Evolutionary conservation across 2,329 filamentous ascomycete genomes (phyloP).

Genomic region (Monosporascus cannonballus): DNA sequence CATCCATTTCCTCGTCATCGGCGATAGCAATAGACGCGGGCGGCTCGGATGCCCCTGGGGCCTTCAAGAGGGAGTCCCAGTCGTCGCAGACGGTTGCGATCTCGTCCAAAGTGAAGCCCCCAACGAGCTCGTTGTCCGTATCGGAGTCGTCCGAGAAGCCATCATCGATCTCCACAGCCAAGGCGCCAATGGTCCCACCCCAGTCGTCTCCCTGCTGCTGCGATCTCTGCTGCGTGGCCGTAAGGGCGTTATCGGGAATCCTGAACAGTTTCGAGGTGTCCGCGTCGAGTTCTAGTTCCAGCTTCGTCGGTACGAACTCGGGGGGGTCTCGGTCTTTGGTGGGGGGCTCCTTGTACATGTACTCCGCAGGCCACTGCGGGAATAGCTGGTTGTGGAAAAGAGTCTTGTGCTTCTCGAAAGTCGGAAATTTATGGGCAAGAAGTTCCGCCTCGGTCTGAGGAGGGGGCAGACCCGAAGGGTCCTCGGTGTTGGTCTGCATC

Average conservation of each 20-base stretch:
- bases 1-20: slow-evolving; percentile 48
- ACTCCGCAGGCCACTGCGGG: slow-evolving; percentile 71
- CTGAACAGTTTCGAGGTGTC: slow-evolving; percentile 86
- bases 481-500: slow-evolving; percentile 42
- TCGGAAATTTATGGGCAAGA: slow-evolving; percentile 73
- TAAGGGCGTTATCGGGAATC: slow-evolving; percentile 55
- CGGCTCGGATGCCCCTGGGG: slow-evolving; percentile 7
- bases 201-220: slow-evolving; percentile 41
- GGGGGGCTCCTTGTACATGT: slow-evolving; percentile 68
- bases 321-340: slow-evolving; percentile 68
- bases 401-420: slow-evolving; percentile 68
- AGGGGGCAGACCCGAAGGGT: slow-evolving; percentile 59
- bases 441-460: slow-evolving; percentile 70
- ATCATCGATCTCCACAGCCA: slow-evolving; percentile 34
- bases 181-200: slow-evolving; percentile 39
- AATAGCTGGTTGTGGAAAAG: slow-evolving; percentile 79
- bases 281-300: slow-evolving; percentile 76
- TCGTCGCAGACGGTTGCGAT: slow-evolving; percentile 81
- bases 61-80: slow-evolving; percentile 63
- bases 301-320: slow-evolving; percentile 71
- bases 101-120: slow-evolving; percentile 71
- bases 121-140: slow-evolving; percentile 59
- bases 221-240: slow-evolving; percentile 44
- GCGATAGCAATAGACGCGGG: slow-evolving; percentile 25
- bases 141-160: slow-evolving; percentile 36